Percentiles rank a stretch among this genome's conserved stretches.
phyloP scores from a whole-genome alignment of 441 rosid species.

The Populus tomentosa region DNA sequence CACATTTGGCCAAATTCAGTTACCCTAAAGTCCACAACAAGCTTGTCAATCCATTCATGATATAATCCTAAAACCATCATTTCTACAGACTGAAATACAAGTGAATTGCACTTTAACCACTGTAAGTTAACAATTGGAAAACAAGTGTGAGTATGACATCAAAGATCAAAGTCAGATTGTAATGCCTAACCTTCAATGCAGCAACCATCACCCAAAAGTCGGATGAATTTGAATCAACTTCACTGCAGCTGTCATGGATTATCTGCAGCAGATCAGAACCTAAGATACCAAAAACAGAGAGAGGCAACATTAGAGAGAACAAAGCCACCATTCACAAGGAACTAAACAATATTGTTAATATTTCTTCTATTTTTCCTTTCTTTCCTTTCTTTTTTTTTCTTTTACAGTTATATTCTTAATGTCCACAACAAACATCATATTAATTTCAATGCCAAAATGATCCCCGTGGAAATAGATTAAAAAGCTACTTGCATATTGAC shows the following conservation, averaged over 20 bases:
- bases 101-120: neutral
- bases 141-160: neutral
- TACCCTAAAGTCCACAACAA: neutral
- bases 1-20: neutral
- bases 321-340: neutral
- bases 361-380: neutral
- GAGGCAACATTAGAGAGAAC: neutral
- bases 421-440: neutral
- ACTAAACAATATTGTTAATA: neutral
- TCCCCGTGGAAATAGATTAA: neutral
- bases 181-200: conserved; percentile 75
- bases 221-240: conserved; percentile 63
- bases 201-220: conserved; percentile 98
- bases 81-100: neutral
- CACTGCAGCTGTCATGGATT: conserved; percentile 57
- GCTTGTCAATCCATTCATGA: neutral
- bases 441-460: neutral
- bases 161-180: conserved; percentile 11
- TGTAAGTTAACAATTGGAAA: neutral
- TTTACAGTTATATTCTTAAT: neutral
- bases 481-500: neutral
- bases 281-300: conserved; percentile 21
- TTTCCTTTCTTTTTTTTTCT: no score
- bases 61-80: neutral
- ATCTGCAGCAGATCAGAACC: conserved; percentile 63